A percentile compares a stretch with the other conserved stretches of the same genome.
phyloP scores from a whole-genome alignment of 2,329 filamentous ascomycete genomes.

The Onygena corvina region DNA sequence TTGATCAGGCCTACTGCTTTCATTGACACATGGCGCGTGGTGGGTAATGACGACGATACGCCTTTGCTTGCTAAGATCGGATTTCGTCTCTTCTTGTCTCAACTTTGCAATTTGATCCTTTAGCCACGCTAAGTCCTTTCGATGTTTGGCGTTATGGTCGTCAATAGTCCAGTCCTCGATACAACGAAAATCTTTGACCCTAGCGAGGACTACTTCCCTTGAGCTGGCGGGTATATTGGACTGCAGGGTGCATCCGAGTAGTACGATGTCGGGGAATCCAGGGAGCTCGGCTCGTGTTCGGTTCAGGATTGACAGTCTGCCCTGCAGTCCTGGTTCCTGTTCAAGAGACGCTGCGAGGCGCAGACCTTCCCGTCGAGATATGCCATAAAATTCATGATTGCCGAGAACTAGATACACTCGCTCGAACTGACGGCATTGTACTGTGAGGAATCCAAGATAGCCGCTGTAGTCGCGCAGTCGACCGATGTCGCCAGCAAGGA shows the following conservation, averaged over 20 bases:
- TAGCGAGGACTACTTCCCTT: constrained; percentile 30
- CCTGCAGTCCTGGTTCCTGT: constrained; percentile 14
- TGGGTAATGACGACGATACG: constrained; percentile 27
- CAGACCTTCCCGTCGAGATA: constrained; percentile 22
- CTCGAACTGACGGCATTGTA: constrained; percentile 20
- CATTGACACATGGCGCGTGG: constrained; percentile 40
- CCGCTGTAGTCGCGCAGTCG: constrained; percentile 18
- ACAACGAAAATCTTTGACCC: constrained; percentile 42
- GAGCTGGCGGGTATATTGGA: constrained; percentile 37
- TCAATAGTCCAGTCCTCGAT: constrained; percentile 41
- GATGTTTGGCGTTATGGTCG: constrained; percentile 39
- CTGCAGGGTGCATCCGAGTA: constrained; percentile 47
- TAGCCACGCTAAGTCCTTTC: constrained; percentile 41
- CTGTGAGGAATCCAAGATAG: constrained; percentile 19
- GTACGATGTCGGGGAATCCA: constrained; percentile 25
- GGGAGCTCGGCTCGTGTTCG: constrained; percentile 9
- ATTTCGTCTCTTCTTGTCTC: constrained; percentile 8
- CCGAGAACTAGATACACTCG: constrained; percentile 20
- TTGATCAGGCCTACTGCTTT: constrained; percentile 22
- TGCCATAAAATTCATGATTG: constrained; percentile 20
- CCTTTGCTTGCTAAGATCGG: constrained; percentile 20
- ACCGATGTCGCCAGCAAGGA: constrained; percentile 27
- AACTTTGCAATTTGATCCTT: constrained; percentile 23
- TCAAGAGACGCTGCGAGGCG: constrained; percentile 13
- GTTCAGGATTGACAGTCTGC: constrained; percentile 17